Evolutionary conservation across 2,329 filamentous ascomycete genomes (phyloP).

Genomic region (Epichloe typhina): DNA sequence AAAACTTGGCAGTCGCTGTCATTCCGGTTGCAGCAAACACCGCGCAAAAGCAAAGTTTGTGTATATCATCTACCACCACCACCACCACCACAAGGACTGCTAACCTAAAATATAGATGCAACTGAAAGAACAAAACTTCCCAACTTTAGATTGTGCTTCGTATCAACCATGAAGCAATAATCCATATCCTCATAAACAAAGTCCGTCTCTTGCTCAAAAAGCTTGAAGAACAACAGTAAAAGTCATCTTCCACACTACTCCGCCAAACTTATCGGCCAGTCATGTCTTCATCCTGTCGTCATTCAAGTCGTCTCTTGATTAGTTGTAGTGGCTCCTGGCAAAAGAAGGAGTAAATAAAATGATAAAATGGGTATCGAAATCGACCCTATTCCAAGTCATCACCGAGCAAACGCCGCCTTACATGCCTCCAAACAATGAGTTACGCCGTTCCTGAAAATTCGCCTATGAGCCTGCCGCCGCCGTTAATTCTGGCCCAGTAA

Average conservation of each 20-base stretch:
- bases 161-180: background rate
- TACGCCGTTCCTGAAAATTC: background rate
- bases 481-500: conserved; percentile 17
- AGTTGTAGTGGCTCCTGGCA: background rate
- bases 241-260: background rate
- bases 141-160: background rate
- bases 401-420: conserved; percentile 7
- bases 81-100: background rate
- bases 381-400: conserved; percentile 4
- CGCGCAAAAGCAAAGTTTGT: no score
- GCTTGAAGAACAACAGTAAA: background rate
- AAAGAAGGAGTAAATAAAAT: conserved; percentile 2
- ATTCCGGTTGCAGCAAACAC: no score
- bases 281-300: conserved; percentile 21
- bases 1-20: no score
- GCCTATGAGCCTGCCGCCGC: conserved; percentile 6
- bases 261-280: conserved; percentile 7
- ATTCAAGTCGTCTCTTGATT: conserved; percentile 16
- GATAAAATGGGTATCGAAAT: conserved; percentile 6
- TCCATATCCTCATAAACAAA: background rate
- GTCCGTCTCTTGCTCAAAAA: conserved; percentile 3
- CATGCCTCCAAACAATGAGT: background rate
- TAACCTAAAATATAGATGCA: background rate
- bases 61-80: background rate
- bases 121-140: background rate